Evolutionary conservation across 768 basidiomycete genomes (phyloP).

Genomic region (Cyathus striatus): DNA sequence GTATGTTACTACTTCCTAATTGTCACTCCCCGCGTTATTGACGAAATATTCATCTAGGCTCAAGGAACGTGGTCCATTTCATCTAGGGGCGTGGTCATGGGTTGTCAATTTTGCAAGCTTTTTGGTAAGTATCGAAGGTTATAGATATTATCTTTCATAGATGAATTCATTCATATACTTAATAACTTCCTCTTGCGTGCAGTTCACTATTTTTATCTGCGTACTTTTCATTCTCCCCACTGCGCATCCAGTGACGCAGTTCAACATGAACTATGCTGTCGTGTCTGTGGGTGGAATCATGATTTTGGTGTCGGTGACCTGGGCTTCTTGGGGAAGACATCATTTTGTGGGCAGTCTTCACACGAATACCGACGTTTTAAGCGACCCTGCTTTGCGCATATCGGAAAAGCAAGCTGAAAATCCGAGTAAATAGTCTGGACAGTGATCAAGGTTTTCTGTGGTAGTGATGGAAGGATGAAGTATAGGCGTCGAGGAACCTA

Average conservation of each 20-base stretch:
- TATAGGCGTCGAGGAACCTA: too few relatives aligned
- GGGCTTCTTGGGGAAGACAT: slow-evolving; percentile 42
- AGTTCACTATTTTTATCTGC: slow-evolving; percentile 52
- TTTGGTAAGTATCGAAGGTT: slow-evolving; percentile 28
- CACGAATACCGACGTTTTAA: slow-evolving; percentile 18
- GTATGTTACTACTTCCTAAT: slow-evolving; percentile 26
- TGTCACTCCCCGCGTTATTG: not conserved
- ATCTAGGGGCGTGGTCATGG: slow-evolving; percentile 49
- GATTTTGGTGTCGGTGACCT: slow-evolving; percentile 38
- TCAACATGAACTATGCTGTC: slow-evolving; percentile 57
- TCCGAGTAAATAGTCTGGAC: not conserved
- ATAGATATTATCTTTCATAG: not conserved
- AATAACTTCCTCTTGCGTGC: not conserved
- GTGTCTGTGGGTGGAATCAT: slow-evolving; percentile 44
- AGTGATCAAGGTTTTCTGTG: not conserved
- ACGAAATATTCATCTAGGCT: slow-evolving; percentile 25
- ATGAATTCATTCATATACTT: not conserved
- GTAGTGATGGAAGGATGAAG: too few relatives aligned
- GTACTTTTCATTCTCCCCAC: slow-evolving; percentile 53
- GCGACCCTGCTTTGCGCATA: slow-evolving; percentile 28
- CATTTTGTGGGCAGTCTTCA: slow-evolving; percentile 41
- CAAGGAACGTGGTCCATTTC: slow-evolving; percentile 41
- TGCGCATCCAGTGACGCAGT: slow-evolving; percentile 39
- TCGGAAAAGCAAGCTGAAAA: too few relatives aligned
- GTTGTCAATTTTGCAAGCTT: slow-evolving; percentile 43